Base-by-base conservation (phyloP, 345 rosid genomes). In the Gossypium herbaceum region DNA sequence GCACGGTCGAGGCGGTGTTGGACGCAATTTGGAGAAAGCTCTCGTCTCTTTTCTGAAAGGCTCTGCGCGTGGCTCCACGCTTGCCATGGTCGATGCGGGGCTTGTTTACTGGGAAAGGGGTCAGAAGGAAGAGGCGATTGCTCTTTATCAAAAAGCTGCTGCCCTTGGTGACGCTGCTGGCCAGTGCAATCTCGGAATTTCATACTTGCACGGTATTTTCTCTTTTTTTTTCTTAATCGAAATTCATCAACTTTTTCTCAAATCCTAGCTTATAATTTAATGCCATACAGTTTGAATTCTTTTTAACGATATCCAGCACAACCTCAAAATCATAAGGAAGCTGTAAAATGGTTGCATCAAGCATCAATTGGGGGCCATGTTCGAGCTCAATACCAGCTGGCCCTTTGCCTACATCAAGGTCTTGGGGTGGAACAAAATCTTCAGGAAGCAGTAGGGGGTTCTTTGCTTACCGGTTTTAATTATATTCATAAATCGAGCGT, bases 51-150 rank as follows among this genome's bases (percentile, higher is more conserved):
- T 91, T 78, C 75, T 93, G 65, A 90, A 90, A 82, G 97, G 93
- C 2, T 96, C 90, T 9, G 92, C 85, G 45, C 93, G 85, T 57
- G 99, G 99, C 50, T 93, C 92, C 45, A 84, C 94, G n/a, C 88
- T 88, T 11, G 96, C 99, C n/a, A 93, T 95, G 99, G 98, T 95
- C 25, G 99, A 95, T 41, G 99, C 98, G 0, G 97, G 97, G 12
- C 90, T 95, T 25, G 68, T 95, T 51, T 91, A 86, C 58, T 95
- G 99, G 98, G 98, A 91, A 77, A 75, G 72, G 19, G 99, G 93
- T 27, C 68, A 76, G 54, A 87, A 79, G 52, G 89, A 86, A 24
- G 85, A 78, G 77, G 97, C 98, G 0, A 74, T 88, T 45, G 73
- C 75, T 1, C 61, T 91, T 39, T 95, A 95, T 56, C 73, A 45